phyloP scores from a whole-genome alignment of 2,329 filamentous ascomycete genomes.

The Penicillium sp. region DNA sequence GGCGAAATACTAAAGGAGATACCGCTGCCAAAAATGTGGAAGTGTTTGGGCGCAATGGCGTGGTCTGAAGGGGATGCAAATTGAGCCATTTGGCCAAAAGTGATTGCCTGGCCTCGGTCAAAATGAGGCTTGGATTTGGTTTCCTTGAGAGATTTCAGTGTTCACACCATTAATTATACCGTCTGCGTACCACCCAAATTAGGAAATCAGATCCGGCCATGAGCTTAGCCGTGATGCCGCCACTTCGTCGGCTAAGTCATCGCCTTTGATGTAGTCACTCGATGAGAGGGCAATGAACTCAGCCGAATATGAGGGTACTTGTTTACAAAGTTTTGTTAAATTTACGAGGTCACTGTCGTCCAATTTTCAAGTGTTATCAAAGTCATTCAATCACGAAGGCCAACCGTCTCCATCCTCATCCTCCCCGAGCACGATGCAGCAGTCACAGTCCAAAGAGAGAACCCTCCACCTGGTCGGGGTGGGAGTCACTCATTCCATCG shows the following conservation, averaged over 20 bases:
- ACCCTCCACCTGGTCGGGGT: conserved; percentile 19
- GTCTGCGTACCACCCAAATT: neutral
- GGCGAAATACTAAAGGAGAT: conserved; percentile 23
- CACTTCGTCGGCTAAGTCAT: neutral
- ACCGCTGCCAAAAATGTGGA: conserved; percentile 21
- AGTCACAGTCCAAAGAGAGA: conserved; percentile 6
- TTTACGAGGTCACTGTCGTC: too few species aligned
- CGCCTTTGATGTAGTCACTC: neutral
- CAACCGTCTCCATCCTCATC: neutral
- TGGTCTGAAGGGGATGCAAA: neutral
- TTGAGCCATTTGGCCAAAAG: neutral
- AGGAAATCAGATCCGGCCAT: conserved; percentile 6
- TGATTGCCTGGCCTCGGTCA: neutral
- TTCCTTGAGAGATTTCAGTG: neutral
- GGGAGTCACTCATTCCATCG: conserved; percentile 21
- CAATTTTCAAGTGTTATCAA: too few species aligned
- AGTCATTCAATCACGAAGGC: too few species aligned
- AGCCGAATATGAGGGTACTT: neutral
- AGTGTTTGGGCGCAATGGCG: neutral
- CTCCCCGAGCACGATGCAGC: neutral
- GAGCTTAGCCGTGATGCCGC: conserved; percentile 10
- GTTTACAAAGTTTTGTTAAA: too few species aligned
- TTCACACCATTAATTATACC: neutral
- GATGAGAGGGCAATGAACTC: neutral
- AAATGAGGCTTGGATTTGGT: too few species aligned